Evolutionary conservation across 441 rosid species (phyloP), one percentile per base, ranked within the genome.

Genomic region (Populus hybrid): DNA sequence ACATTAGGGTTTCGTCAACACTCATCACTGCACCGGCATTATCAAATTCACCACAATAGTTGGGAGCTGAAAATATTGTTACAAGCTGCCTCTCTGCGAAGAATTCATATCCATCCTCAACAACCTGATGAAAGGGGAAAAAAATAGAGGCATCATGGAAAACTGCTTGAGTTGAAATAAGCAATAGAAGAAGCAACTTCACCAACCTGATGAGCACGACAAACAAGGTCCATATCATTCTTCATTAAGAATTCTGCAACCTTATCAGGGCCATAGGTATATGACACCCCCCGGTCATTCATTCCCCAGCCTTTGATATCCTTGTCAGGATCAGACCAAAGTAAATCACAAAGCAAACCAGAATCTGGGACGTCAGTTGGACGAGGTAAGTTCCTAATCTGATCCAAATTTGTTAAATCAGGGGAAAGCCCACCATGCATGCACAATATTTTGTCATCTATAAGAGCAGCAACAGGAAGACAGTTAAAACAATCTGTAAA

Each of bases 391-490:
- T 66, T 90, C 83, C 97, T 90, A 80, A 93, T 87, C 76, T 92
- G 93, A 83, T 95, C 98, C 84, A 93, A 85, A 81, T 83, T 89
- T 36, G 86, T 74, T 21, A 95, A 86, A 6, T 95, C 99, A n/a
- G 99, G 98, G 40, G 99, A 95, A 74, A 95, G 97, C 23, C 98
- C 99, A 64, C 99, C 98, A 42, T 95, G 99, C 99, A 95, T 95
- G 84, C 99, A 95, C 87, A 95, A 72, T 74, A 95, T 95, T 40
- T 92, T 95, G 74, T 92, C 99, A 31, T 95, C 99, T 53, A 95
- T 81, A 64, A 95, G 89, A 75, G 94, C 99, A 0, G 98, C 94
- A 29, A 95, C 98, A 45, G 99, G 99, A 75, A 95, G 98, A 75
- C 95, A 93, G 75, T 95, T 95, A 79, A 95, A 95, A 82, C 93